Evolutionary conservation across 73 alveolate genomes (phyloP), one percentile per base, ranked within the genome.

Genomic region (Durusdinium trenchii): DNA sequence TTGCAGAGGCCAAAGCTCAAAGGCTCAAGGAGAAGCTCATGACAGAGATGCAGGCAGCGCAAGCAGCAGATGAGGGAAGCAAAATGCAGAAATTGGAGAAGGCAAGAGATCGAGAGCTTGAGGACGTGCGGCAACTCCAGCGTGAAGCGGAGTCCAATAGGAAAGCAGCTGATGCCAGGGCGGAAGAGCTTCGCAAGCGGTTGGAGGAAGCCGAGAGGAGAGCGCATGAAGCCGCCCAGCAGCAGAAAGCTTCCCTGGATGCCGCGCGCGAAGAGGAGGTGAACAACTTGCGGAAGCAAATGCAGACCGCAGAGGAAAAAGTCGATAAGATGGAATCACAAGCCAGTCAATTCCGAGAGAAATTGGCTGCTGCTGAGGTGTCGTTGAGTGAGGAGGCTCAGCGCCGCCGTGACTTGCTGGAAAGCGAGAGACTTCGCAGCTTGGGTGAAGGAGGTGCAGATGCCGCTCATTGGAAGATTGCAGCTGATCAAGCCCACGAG

Each of bases 331-430:
- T 67, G 96, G 96, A 89, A 50, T 64, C 96, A 12, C 96, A 89
- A 36, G 96, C 96, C 52, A 89, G 96, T 48, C 96, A 89, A 64
- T 67, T 89, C 51, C 73, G 96, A 30, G 96, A 89, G 86, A 89
- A 89, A 73, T 50, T 89, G 30, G 86, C 85, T 1, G 82, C 82
- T n/a, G 96, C 96, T 50, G 96, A 89, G 78, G 96, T 89, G 48
- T 89, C 96, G 40, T 64, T 89, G 85, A 89, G 86, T 50, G 96
- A 89, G 96, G 96, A 89, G 32, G 96, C 96, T 45, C 96, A 89
- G 51, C 96, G 96, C 40, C 35, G 86, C 14, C 35, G 47, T 6
- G 96, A 89, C 54, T 73, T 89, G 43, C 67, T 89, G 23, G 96
- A 89, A 54, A 6, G 69, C 36, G 97, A 91, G 97, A 75, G 87